Conservation (phyloP, 1,284 basidiomycete species). For the Boletellus deceptivus region DNA sequence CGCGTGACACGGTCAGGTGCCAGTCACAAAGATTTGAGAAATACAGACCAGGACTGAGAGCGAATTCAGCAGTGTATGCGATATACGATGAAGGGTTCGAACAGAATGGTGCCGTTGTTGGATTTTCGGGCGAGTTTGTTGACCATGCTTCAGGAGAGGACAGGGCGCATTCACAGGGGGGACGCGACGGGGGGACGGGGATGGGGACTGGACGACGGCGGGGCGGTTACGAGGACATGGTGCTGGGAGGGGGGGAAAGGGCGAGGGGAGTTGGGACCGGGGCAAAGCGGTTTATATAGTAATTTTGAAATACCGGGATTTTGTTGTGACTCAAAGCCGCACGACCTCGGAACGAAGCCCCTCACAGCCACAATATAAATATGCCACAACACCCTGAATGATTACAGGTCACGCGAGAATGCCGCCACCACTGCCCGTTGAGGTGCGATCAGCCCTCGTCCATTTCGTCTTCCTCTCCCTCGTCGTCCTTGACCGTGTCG, state of each 20-base stretch:
- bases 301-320: slow-evolving; percentile 33
- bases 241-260: slow-evolving; percentile 27
- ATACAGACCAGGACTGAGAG: slow-evolving; percentile 22
- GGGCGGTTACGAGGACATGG: slow-evolving; percentile 43
- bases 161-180: slow-evolving; percentile 38
- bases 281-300: slow-evolving; percentile 30
- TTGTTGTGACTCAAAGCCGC: slow-evolving; percentile 31
- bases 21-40: too few relatives aligned
- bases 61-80: slow-evolving; percentile 66
- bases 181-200: slow-evolving; percentile 8
- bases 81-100: slow-evolving; percentile 81
- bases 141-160: slow-evolving; percentile 65
- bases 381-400: slow-evolving; percentile 21
- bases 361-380: slow-evolving; percentile 30
- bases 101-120: slow-evolving; percentile 80
- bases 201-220: slow-evolving; percentile 21
- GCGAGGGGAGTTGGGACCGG: slow-evolving; percentile 6
- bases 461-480: slow-evolving; percentile 62
- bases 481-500: slow-evolving; percentile 66
- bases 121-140: slow-evolving; percentile 74
- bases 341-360: slow-evolving; percentile 31
- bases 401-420: slow-evolving; percentile 26
- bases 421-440: slow-evolving; percentile 27
- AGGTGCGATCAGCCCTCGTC: slow-evolving; percentile 51
- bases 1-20: slow-evolving; percentile 13